phyloP scores from a whole-genome alignment of 139 green algal genomes.

The Tetraselmis chui region DNA sequence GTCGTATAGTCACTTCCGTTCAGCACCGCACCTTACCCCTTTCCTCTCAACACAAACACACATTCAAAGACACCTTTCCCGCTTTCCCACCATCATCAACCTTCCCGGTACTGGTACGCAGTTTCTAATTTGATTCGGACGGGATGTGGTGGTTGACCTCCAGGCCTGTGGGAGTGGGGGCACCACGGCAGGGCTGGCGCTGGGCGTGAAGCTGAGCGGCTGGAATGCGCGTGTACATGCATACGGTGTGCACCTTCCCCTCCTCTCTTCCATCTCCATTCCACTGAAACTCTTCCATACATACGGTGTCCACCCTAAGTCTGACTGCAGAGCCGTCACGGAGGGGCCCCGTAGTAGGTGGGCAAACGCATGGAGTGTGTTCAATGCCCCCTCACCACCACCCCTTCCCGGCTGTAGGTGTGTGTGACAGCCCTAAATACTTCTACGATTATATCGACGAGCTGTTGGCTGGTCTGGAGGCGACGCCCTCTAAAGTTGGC shows the following conservation, averaged over 20 bases:
- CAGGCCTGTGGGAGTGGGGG: slow-evolving; percentile 86
- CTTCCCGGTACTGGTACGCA: too few species aligned
- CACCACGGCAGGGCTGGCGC: slow-evolving; percentile 77
- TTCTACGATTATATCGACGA: slow-evolving; percentile 79
- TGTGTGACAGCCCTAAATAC: slow-evolving; percentile 77
- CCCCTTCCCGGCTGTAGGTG: slow-evolving; percentile 17
- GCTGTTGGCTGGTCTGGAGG: slow-evolving; percentile 55
- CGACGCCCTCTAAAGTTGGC: background rate
- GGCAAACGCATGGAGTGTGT: background rate
- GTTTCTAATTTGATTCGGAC: too few species aligned
- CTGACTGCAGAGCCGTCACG: background rate
- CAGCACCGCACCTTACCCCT: too few species aligned
- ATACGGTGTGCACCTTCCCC: slow-evolving; percentile 33
- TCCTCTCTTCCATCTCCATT: background rate
- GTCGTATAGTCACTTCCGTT: too few species aligned
- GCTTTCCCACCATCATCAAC: too few species aligned
- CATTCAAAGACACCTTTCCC: too few species aligned
- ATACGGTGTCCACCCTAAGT: background rate
- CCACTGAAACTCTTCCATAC: background rate
- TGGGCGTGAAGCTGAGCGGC: slow-evolving; percentile 58
- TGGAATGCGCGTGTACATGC: slow-evolving; percentile 44
- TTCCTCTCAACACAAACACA: too few species aligned
- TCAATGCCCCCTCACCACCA: too few species aligned
- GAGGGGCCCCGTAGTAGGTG: background rate
- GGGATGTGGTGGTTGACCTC: too few species aligned